Evolutionary conservation across 1,284 basidiomycete species (phyloP), one percentile per base, ranked within the genome.

Genomic region (Ustilago loliicola): DNA sequence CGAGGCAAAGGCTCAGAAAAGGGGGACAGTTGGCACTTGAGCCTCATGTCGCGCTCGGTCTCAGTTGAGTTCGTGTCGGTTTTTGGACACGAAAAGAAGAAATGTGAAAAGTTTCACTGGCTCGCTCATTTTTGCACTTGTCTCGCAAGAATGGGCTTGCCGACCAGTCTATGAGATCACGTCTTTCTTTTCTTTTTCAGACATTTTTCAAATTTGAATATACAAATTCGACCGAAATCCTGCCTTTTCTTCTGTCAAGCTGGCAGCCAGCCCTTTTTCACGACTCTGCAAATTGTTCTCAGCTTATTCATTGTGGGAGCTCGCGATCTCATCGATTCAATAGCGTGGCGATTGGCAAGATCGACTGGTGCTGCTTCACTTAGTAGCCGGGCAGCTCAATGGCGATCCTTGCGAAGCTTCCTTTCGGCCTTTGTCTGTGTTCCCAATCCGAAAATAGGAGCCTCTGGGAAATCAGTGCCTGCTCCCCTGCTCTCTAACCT

Each of bases 361-460:
- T 66, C 65, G 65, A 42, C 65, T 52, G 6, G 2, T 50, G 58
- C 57, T 47, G 59, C 55, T 47, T 69, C 61, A 61, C 61, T 62
- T 69, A 69, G 45, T 27, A 50, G 23, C 23, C 11, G 48, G 25
- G 48, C 29, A 34, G 45, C 36, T 52, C 30, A 29, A 58, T 59
- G 66, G 42, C 66, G 66, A 69, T 69, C 61, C 40, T 54, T 50
- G 48, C n/a, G 57, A 61, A 55, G 58, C 47, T 38, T 56, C 48
- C 27, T 11, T 32, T 11, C 19, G 17, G 27, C 40, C 30, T 11
- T 29, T 23, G n/a, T 38, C 25, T 25, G 25, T 6, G 48, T 32
- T 29, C 21, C 21, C 53, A 19, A 42, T 11, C 50, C 47, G 32
- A 42, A 61, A 53, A 34, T 55, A 40, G 52, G 40, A 55, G 52